Percentiles rank a stretch among this genome's conserved stretches.
Evolutionary conservation across 2,329 filamentous ascomycete species (phyloP).

Genomic region (Grosmannia clavigera): DNA sequence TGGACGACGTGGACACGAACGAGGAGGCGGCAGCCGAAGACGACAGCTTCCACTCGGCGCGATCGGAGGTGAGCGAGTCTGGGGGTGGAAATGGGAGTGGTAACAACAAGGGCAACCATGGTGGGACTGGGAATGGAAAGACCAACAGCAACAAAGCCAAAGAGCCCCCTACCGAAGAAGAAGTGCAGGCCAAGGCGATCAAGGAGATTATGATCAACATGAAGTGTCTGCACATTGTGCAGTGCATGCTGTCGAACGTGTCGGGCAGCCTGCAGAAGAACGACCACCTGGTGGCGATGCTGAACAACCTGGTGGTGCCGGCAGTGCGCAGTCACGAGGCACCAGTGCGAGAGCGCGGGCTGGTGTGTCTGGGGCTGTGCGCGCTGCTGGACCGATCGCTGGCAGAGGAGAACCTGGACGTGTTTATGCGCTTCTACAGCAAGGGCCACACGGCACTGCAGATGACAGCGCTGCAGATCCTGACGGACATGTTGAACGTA

Average conservation of each 20-base stretch:
- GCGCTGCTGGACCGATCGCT: slow-evolving; percentile 84
- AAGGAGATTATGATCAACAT: slow-evolving; percentile 93
- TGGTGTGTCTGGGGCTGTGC: slow-evolving; percentile 82
- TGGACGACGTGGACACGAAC: slow-evolving; percentile 47
- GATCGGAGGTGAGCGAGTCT: slow-evolving; percentile 58
- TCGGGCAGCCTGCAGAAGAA: slow-evolving; percentile 79
- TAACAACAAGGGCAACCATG: too few species aligned
- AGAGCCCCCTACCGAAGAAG: slow-evolving; percentile 41
- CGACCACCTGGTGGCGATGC: slow-evolving; percentile 85
- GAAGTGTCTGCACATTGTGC: slow-evolving; percentile 94
- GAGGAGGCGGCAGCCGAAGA: slow-evolving; percentile 46
- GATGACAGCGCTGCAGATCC: slow-evolving; percentile 78
- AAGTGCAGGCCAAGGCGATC: slow-evolving; percentile 62
- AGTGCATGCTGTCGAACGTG: slow-evolving; percentile 94
- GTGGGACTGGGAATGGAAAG: too few species aligned
- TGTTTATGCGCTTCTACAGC: slow-evolving; percentile 93
- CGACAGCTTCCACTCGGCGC: slow-evolving; percentile 88
- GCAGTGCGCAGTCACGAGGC: slow-evolving; percentile 89
- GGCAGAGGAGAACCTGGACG: slow-evolving; percentile 77
- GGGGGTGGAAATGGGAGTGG: too few species aligned
- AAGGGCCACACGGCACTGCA: slow-evolving; percentile 87
- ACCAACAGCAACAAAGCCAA: not conserved
- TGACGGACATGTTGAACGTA: slow-evolving; percentile 84
- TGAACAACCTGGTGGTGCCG: slow-evolving; percentile 93
- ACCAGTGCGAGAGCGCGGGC: slow-evolving; percentile 78